Conservation (phyloP, 495 filamentous ascomycete genomes). For the Cercophora scortea region DNA sequence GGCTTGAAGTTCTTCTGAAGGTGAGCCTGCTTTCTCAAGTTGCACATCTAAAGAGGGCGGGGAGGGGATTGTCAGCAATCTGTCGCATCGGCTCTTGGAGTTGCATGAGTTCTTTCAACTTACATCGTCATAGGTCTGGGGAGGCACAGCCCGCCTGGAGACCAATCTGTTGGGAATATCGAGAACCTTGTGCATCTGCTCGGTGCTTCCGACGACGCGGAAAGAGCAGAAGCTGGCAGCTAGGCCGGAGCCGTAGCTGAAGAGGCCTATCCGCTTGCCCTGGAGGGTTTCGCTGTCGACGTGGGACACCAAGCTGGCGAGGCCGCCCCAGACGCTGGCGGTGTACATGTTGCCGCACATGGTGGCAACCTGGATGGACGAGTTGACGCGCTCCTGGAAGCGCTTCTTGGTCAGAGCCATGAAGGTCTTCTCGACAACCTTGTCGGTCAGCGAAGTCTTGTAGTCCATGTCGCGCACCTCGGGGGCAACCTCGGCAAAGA, state of each 20-base stretch:
- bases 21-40: constrained; percentile 88
- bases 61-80: constrained; percentile 11
- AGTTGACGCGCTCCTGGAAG: constrained; percentile 80
- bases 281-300: constrained; percentile 58
- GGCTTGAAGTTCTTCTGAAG: constrained; percentile 86
- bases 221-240: constrained; percentile 86
- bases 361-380: constrained; percentile 78
- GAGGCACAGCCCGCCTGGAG: constrained; percentile 59
- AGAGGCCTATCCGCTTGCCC: constrained; percentile 83
- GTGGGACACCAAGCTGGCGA: constrained; percentile 69
- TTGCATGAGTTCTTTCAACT: constrained; percentile 20
- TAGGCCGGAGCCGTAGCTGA: constrained; percentile 92
- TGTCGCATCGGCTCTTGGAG: neutral
- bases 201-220: constrained; percentile 71
- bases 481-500: constrained; percentile 78
- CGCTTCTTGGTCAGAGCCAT: constrained; percentile 94
- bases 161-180: constrained; percentile 73
- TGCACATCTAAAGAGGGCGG: constrained; percentile 73
- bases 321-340: constrained; percentile 83
- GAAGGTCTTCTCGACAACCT: constrained; percentile 91
- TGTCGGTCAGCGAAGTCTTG: constrained; percentile 78
- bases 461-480: constrained; percentile 84
- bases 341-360: constrained; percentile 99
- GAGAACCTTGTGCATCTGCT: constrained; percentile 66
- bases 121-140: constrained; percentile 82